Evolutionary conservation across 805 yeast species (phyloP).

Genomic region (Kazachstania africana): DNA sequence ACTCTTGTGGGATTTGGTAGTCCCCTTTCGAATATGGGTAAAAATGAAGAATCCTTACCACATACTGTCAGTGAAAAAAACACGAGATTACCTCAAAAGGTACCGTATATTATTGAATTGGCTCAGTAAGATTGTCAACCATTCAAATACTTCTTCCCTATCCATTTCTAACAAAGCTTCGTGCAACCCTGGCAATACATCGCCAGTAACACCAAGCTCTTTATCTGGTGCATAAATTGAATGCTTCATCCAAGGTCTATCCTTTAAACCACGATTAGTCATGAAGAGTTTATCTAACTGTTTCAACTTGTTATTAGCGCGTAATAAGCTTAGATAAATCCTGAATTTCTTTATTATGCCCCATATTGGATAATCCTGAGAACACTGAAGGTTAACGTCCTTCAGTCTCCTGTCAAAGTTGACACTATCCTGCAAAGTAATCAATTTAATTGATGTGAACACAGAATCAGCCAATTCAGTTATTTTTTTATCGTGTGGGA

Average conservation of each 20-base stretch:
- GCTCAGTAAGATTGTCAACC: slow-evolving; percentile 34
- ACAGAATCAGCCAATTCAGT: slow-evolving; percentile 4
- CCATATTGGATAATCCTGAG: slow-evolving; percentile 73
- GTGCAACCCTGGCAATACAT: slow-evolving; percentile 45
- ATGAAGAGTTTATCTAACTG: slow-evolving; percentile 46
- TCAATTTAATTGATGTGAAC: slow-evolving; percentile 2
- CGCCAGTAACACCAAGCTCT: slow-evolving; percentile 38
- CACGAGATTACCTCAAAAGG: slow-evolving; percentile 17
- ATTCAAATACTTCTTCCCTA: slow-evolving; percentile 31
- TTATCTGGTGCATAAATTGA: slow-evolving; percentile 50
- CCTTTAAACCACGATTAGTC: slow-evolving; percentile 33
- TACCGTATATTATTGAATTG: slow-evolving; percentile 17
- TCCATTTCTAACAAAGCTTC: slow-evolving; percentile 43
- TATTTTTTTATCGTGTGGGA: slow-evolving; percentile 12
- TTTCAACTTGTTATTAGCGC: slow-evolving; percentile 41
- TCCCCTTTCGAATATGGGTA: too few relatives aligned
- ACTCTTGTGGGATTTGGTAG: too few relatives aligned
- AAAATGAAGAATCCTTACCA: not conserved
- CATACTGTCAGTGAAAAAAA: too few relatives aligned
- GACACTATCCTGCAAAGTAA: slow-evolving; percentile 17
- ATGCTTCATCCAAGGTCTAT: slow-evolving; percentile 53
- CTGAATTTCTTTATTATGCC: slow-evolving; percentile 44
- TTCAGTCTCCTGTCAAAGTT: slow-evolving; percentile 38
- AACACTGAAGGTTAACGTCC: slow-evolving; percentile 38
- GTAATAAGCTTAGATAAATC: slow-evolving; percentile 44